Base-by-base conservation (phyloP, 2,329 filamentous ascomycete genomes). In the Trichoderma sp. region DNA sequence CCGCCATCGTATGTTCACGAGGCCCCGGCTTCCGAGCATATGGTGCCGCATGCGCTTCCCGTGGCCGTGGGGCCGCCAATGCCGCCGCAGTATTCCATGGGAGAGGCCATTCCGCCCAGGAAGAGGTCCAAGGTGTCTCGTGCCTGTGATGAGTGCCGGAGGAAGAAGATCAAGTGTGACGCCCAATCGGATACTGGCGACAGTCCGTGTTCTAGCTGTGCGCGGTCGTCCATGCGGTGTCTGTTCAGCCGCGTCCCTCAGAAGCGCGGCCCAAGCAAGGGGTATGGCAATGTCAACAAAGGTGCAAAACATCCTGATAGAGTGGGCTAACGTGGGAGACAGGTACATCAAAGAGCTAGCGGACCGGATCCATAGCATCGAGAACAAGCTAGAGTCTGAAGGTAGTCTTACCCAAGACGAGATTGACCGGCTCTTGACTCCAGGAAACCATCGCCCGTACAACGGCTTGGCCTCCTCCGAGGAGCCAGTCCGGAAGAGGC, bases 341-440 rank as follows among this genome's bases (percentile, higher is more conserved):
- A 91, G 89, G 17, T 96, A 96, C 72, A 97, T 97, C 75, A 96
- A 96, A 74, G 92, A 96, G 75, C 84, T 97, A 24, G 92, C 92
- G 26, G 92, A 96, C 73, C 84, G 93, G 28, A 87, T 97, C 66
- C 88, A 93, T 71, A 89, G 86, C 50, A 88, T 97, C 52, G 93
- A 96, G 74, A 90, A 89, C 69, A 90, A 92, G 73, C 86, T 95
- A 65, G 85, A 83, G 47, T 81, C 79, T 9, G 83, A 85, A 39
- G 76, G 76, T 66, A 78, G 72, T 47, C 72, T 76, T 65, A 80
- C 75, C 47, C 77, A 80, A 62, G 80, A 82, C 61, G 75, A 78
- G n/a, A 76, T 83, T n/a, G 81, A 84, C 44, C 74, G 76, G 54
- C 71, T 79, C 12, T 78, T 79, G 51, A 73, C 72, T 15, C 69